Evolutionary conservation across 768 basidiomycete species (phyloP), one percentile per base, ranked within the genome.

Genomic region (Boletus subcaerulescens): DNA sequence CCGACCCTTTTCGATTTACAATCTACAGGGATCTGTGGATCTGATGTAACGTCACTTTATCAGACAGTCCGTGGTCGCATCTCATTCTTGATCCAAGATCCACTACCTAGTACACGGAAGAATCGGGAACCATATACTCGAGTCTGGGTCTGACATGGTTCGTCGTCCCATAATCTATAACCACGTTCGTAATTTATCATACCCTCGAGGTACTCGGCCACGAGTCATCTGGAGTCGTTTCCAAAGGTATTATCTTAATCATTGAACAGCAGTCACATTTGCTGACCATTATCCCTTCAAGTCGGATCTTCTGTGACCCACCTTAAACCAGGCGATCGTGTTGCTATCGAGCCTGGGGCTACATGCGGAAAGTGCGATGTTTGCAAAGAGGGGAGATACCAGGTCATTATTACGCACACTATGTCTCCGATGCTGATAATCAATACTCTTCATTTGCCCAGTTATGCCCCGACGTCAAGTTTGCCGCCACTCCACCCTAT

Each of bases 401-500:
- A 95, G 72, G 91, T 91, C 52, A 75, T 40, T 24, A 49, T 9
- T 29, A 29, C 29, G 9, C 54, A 50, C 48, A 50, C 31, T 24
- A 10, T 49, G 39, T 20, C 22, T 36, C 22, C 11, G 33, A 46
- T 55, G 18, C 35, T 11, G 22, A 31, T 31, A 24, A 52, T 44
- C 58, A 18, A 48, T 43, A 41, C 29, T 38, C 42, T 40, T 31
- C 18, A 10, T 48, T 38, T 33, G 31, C 22, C 47, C 59, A 92
- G 91, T 81, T 96, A 54, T 96, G 94, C 73, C 81, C 89, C 2
- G 79, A 93, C 52, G 88, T 96, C 69, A 76, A 82, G 48, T 95
- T 95, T 63, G 93, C 94, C 17, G 94, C 95, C 3, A 96, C 95
- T 14, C 96, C 95, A 50, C 96, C 96, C 1, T 83, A 88, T 65